Percentiles rank a stretch among this genome's conserved stretches.
phyloP scores from a whole-genome alignment of 1,284 basidiomycete genomes.

The Vanrija sp. region DNA sequence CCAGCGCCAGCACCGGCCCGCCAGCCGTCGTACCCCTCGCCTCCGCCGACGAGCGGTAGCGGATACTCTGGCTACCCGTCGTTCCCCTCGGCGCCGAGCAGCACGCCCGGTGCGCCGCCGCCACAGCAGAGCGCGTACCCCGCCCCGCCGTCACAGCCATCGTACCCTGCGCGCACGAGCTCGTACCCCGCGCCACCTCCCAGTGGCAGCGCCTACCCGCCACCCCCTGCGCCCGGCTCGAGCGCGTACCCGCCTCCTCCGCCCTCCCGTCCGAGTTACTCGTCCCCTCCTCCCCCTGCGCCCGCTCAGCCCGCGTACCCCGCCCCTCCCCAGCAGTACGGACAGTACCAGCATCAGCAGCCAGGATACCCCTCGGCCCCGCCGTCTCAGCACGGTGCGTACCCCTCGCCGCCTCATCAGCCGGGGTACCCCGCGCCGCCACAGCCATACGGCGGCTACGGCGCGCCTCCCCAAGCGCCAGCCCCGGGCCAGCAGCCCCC shows the following conservation, averaged over 20 bases:
- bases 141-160: conserved; percentile 18
- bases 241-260: conserved; percentile 10
- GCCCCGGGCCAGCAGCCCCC: background rate
- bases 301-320: background rate
- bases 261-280: conserved; percentile 6
- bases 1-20: conserved; percentile 1
- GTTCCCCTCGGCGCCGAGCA: conserved; percentile 49
- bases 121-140: conserved; percentile 47
- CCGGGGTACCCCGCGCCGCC: conserved; percentile 2
- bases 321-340: background rate
- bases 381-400: background rate
- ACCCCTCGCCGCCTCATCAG: conserved; percentile 5
- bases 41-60: conserved; percentile 18
- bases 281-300: background rate
- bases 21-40: conserved; percentile 1
- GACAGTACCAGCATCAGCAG: background rate
- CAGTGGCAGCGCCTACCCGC: conserved; percentile 9
- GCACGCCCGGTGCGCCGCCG: conserved; percentile 20
- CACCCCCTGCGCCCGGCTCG: conserved; percentile 8
- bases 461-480: background rate
- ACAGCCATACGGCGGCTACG: background rate
- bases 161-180: conserved; percentile 13
- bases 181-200: conserved; percentile 13
- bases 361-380: conserved; percentile 9
- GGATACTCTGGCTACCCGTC: conserved; percentile 33